Evolutionary conservation across 805 yeast genomes (phyloP).

Genomic region (Diddensiella transvaalensis): DNA sequence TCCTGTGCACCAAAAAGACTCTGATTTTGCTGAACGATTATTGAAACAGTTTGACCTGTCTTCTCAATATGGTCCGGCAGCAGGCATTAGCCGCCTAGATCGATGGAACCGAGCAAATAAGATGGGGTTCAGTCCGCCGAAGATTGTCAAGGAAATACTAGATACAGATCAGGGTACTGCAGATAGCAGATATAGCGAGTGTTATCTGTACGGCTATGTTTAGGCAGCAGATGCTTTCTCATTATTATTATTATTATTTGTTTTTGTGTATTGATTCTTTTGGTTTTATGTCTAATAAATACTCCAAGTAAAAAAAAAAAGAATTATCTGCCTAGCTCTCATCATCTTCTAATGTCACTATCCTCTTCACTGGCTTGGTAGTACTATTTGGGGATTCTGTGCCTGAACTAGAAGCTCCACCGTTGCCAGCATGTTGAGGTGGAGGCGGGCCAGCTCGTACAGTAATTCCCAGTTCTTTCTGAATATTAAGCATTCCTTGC

Average conservation of each 20-base stretch:
- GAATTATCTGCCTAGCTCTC: constrained; percentile 1
- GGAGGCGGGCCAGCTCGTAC: constrained; percentile 4
- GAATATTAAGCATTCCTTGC: background rate
- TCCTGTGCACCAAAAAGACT: constrained; percentile 34
- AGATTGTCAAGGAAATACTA: constrained; percentile 30
- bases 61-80: constrained; percentile 37
- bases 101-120: constrained; percentile 38
- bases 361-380: constrained; percentile 5
- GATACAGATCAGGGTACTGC: constrained; percentile 24
- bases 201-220: constrained; percentile 18
- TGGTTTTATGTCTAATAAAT: background rate
- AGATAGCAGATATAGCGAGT: constrained; percentile 21
- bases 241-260: constrained; percentile 1
- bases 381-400: background rate
- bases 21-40: constrained; percentile 30
- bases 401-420: background rate
- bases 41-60: constrained; percentile 35
- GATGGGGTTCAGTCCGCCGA: constrained; percentile 38
- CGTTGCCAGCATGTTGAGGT: background rate
- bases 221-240: constrained; percentile 1
- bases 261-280: constrained; percentile 1
- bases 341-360: constrained; percentile 7
- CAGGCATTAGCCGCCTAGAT: constrained; percentile 36
- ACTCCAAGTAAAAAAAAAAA: too few species aligned
- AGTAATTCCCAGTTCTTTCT: background rate